These are phyloP conservation scores for Geosmithia morbida DNA, from an alignment of 2,329 filamentous ascomycete genomes.

Conservation along the genomic window DNA sequence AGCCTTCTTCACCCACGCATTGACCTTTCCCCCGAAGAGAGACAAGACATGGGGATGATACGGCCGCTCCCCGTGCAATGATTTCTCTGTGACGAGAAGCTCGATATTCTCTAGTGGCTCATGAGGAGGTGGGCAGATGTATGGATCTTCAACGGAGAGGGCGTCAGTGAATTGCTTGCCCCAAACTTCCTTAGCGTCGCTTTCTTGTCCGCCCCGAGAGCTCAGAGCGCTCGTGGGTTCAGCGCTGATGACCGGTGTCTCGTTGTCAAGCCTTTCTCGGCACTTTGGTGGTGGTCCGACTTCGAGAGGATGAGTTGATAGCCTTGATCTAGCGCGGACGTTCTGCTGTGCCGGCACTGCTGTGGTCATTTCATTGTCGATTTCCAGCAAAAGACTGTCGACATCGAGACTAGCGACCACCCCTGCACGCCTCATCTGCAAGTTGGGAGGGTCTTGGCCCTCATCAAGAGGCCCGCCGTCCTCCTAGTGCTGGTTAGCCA, in stretches of 20 bases:
- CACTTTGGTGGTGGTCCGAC: background rate
- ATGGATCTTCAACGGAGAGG: background rate
- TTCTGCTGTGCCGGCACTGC: no score
- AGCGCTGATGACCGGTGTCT: no score
- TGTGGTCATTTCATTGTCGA: background rate
- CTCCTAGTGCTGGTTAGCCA: background rate
- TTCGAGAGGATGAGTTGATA: background rate
- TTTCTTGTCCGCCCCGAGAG: background rate
- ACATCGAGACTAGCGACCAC: background rate
- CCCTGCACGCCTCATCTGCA: background rate
- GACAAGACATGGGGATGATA: slow-evolving; percentile 7
- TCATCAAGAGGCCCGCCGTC: background rate
- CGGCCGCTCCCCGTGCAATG: slow-evolving; percentile 3
- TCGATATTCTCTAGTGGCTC: background rate
- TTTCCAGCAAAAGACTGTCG: background rate
- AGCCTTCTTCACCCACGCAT: slow-evolving; percentile 8
- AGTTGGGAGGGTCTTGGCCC: background rate
- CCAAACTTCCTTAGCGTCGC: background rate
- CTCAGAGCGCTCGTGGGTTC: background rate
- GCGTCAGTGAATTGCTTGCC: background rate
- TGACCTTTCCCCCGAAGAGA: slow-evolving; percentile 7
- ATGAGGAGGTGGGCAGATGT: background rate
- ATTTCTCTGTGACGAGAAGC: slow-evolving; percentile 5
- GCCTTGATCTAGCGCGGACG: no score
- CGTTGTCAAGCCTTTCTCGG: background rate